Conservation (phyloP, 202 grass and related monocot species). For the Setaria viridis region DNA sequence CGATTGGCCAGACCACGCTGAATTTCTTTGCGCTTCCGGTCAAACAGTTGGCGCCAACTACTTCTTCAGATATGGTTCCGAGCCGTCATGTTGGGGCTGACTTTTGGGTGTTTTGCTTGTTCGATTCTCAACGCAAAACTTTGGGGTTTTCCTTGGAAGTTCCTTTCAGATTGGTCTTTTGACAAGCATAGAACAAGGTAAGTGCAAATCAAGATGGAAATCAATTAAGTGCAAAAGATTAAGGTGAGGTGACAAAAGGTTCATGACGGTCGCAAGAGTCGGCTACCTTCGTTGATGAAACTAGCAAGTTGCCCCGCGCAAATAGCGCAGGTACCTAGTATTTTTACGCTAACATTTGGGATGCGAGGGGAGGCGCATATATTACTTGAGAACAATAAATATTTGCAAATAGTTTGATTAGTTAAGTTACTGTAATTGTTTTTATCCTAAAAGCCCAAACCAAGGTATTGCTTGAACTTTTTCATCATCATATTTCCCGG, state of each 20-base stretch:
- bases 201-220: neutral
- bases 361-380: too few species aligned
- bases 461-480: too few species aligned
- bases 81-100: neutral
- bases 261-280: too few species aligned
- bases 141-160: neutral
- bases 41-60: constrained; percentile 17
- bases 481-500: too few species aligned
- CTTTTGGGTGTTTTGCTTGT: neutral
- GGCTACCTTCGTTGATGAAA: too few species aligned
- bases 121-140: neutral
- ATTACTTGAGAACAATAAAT: too few species aligned
- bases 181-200: neutral
- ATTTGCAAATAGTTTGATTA: too few species aligned
- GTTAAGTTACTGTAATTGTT: too few species aligned
- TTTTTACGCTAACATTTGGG: too few species aligned
- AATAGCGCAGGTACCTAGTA: too few species aligned
- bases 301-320: too few species aligned
- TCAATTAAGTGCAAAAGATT: neutral
- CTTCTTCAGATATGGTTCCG: neutral
- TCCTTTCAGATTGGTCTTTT: neutral
- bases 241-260: neutral
- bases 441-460: too few species aligned
- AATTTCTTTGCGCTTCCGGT: neutral
- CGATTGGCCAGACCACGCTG: neutral